phyloP scores from a whole-genome alignment of 106 monocot genomes.

The Apostasia ramifera region DNA sequence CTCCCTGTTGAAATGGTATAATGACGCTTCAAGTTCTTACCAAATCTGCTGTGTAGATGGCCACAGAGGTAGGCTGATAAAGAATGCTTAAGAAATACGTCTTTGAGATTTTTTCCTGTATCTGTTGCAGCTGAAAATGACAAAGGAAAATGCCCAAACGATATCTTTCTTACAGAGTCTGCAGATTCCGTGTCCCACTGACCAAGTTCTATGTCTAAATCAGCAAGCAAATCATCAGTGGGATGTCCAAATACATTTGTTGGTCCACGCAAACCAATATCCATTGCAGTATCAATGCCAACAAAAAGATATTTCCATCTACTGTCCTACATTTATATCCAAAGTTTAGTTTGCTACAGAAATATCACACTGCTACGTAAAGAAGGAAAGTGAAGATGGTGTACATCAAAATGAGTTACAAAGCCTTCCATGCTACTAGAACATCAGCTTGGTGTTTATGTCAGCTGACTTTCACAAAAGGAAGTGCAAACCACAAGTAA shows the following conservation, averaged over 20 bases:
- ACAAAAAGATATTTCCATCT: constrained; percentile 86
- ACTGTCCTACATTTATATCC: constrained; percentile 35
- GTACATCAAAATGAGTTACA: neutral
- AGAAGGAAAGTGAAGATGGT: neutral
- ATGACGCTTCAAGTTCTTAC: constrained; percentile 83
- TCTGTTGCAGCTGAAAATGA: constrained; percentile 78
- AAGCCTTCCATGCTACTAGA: too few species aligned
- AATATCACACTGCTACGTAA: neutral
- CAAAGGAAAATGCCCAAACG: constrained; percentile 90
- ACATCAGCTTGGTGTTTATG: neutral
- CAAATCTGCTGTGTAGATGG: constrained; percentile 87
- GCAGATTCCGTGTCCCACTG: constrained; percentile 48
- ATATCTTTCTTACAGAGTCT: constrained; percentile 52
- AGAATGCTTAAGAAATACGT: constrained; percentile 77
- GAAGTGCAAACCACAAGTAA: neutral
- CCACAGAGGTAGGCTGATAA: constrained; percentile 92
- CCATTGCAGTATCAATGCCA: constrained; percentile 76
- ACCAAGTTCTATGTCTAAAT: constrained; percentile 62
- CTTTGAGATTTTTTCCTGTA: constrained; percentile 57
- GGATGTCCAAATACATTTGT: constrained; percentile 97
- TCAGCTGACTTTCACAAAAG: neutral
- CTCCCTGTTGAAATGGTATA: constrained; percentile 33
- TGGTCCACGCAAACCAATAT: constrained; percentile 74
- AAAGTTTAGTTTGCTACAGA: neutral
- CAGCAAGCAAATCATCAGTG: constrained; percentile 61